Evolutionary conservation across 2,329 filamentous ascomycete species (phyloP), one percentile per base, ranked within the genome.

Genomic region (Arthroderma uncinatum): DNA sequence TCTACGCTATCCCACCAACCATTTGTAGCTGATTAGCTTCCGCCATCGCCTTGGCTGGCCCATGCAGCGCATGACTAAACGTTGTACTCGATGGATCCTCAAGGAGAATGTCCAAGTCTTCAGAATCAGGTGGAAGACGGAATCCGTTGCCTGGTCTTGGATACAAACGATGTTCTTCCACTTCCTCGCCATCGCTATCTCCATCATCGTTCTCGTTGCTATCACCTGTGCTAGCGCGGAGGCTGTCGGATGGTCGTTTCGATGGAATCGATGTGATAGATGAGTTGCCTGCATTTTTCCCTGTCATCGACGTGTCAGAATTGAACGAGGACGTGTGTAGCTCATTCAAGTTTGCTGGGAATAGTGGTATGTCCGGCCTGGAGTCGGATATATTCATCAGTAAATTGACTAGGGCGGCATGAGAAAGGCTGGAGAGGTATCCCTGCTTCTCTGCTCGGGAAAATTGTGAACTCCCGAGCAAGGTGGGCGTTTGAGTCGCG

Each of bases 321-420:
- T 21, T 42, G 34, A 60, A 54, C 12, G 52, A 50, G 9, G 61
- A 60, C 37, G 53, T 21, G 30, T 58, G 56, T 33, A 63, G 62
- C 33, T 62, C 60, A 40, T 39, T 64, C 60, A 68, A 65, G 53
- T 68, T 73, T 62, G 60, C 63, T 48, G 77, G 78, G 64, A 87
- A 89, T 55, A 90, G 74, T 4, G 84, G 81, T 4, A 90, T 73
- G 55, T 83, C 78, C 2, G 86, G 84, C 59, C 86, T 77, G 1
- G 81, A 69, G 50, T 79, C 78, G 28, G 80, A 81, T 58, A 82
- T 77, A 60, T 80, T 78, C 58, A 87, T 74, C 36, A 89, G 74
- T 28, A 89, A 76, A 55, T 80, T 79, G 50, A 89, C 79, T 0
- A 91, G 75, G 39, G 83, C 76, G 8, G 76, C 70, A 61, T 82